A percentile compares a stretch with the other conserved stretches of the same genome.
These are phyloP conservation scores for Pleomassaria siparia DNA, from an alignment of 2,329 filamentous ascomycete genomes.

Conservation along the genomic window DNA sequence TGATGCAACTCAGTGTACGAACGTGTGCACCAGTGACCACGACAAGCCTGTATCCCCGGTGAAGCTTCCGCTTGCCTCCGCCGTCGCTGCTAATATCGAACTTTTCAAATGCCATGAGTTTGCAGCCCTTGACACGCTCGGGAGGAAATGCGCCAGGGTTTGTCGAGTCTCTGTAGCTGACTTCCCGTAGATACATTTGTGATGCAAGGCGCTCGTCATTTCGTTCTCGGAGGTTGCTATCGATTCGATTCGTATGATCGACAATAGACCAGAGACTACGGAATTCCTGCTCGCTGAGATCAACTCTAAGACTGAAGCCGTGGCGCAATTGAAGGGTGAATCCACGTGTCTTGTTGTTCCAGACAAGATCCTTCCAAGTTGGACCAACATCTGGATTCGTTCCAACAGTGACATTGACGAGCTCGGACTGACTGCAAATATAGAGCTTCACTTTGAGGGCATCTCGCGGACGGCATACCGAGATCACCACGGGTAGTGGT, in stretches of 20 bases:
- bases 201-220: conserved; percentile 71
- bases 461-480: conserved; percentile 69
- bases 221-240: conserved; percentile 68
- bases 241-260: conserved; percentile 78
- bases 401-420: conserved; percentile 74
- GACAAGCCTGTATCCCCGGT: conserved; percentile 77
- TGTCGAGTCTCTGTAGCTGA: conserved; percentile 80
- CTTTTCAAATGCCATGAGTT: conserved; percentile 74
- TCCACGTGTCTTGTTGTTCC: conserved; percentile 68
- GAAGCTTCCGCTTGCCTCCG: conserved; percentile 69
- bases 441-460: conserved; percentile 72
- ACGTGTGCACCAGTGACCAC: conserved; percentile 76
- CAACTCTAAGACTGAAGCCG: conserved; percentile 71
- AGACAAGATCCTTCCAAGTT: conserved; percentile 79
- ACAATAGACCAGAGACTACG: conserved; percentile 79
- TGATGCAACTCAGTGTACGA: conserved; percentile 75
- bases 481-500: conserved; percentile 72
- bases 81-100: conserved; percentile 68
- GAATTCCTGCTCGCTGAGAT: conserved; percentile 76
- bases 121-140: conserved; percentile 71
- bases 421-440: conserved; percentile 76
- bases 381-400: conserved; percentile 67
- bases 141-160: conserved; percentile 72
- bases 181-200: conserved; percentile 68
- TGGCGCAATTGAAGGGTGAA: conserved; percentile 72